These are phyloP conservation scores for Aspergillus tamarii DNA, from an alignment of 2,329 filamentous ascomycete genomes.

Conservation along the genomic window DNA sequence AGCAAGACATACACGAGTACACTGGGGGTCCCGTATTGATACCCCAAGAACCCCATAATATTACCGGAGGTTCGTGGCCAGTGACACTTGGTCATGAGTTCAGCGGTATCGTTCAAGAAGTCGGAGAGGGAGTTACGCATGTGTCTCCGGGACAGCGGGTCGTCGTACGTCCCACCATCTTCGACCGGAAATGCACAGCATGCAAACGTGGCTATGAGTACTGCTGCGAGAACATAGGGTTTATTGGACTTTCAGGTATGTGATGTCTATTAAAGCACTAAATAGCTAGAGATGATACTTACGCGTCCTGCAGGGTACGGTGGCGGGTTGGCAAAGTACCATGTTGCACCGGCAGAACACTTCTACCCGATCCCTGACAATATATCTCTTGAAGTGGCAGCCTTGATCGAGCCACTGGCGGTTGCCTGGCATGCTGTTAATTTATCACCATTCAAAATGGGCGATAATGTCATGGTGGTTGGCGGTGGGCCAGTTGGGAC, in stretches of 20 bases:
- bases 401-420: slow-evolving; percentile 65
- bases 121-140: slow-evolving; percentile 55
- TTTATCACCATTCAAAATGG: slow-evolving; percentile 49
- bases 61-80: slow-evolving; percentile 61
- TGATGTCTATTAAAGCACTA: not conserved
- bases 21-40: slow-evolving; percentile 53
- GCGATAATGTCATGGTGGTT: slow-evolving; percentile 57
- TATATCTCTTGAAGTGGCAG: slow-evolving; percentile 50
- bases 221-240: slow-evolving; percentile 61
- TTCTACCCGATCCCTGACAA: slow-evolving; percentile 30
- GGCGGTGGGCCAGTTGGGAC: slow-evolving; percentile 68
- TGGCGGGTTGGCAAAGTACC: slow-evolving; percentile 32
- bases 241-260: slow-evolving; percentile 54
- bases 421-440: slow-evolving; percentile 68
- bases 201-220: slow-evolving; percentile 64
- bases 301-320: slow-evolving; percentile 25
- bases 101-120: slow-evolving; percentile 60
- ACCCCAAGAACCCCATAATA: slow-evolving; percentile 57
- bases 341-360: slow-evolving; percentile 29
- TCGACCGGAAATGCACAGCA: slow-evolving; percentile 30
- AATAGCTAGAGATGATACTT: not conserved
- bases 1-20: slow-evolving; percentile 56
- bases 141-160: slow-evolving; percentile 53
- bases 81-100: slow-evolving; percentile 69
- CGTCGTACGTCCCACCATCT: slow-evolving; percentile 59